Conservation (phyloP, 768 basidiomycete species). For the Coprinopsis cinerea region DNA sequence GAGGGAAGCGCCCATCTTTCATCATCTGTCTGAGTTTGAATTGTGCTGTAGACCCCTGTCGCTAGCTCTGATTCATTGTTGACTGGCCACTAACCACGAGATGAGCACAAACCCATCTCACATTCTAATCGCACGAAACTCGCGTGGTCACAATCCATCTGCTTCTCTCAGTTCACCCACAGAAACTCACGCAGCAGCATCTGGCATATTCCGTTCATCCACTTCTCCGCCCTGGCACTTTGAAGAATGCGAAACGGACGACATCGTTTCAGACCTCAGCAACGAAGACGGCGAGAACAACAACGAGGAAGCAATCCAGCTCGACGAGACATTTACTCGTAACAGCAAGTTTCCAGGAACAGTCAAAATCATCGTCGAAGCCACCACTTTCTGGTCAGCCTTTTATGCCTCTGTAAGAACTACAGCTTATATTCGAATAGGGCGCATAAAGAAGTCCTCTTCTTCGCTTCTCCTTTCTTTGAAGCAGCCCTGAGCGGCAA, state of each 20-base stretch:
- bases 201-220: slow-evolving; percentile 78
- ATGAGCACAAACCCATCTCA: slow-evolving; percentile 80
- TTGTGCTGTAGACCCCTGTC: too few relatives aligned
- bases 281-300: slow-evolving; percentile 58
- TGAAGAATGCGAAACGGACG: slow-evolving; percentile 69
- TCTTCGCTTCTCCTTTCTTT: slow-evolving; percentile 94
- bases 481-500: slow-evolving; percentile 85
- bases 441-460: slow-evolving; percentile 88
- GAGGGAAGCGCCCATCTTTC: too few relatives aligned
- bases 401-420: neutral
- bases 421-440: slow-evolving; percentile 31
- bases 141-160: slow-evolving; percentile 72
- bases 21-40: too few relatives aligned
- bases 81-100: too few relatives aligned
- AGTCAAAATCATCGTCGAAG: slow-evolving; percentile 87
- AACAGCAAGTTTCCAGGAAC: slow-evolving; percentile 69
- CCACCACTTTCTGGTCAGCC: slow-evolving; percentile 84
- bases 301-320: slow-evolving; percentile 71
- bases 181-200: slow-evolving; percentile 83
- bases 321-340: slow-evolving; percentile 75
- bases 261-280: slow-evolving; percentile 62
- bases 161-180: slow-evolving; percentile 80
- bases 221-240: slow-evolving; percentile 77
- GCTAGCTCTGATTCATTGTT: too few relatives aligned
- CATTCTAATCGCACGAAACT: slow-evolving; percentile 84